A percentile compares a stretch with the other conserved stretches of the same genome.
These are phyloP conservation scores for Moesziomyces antarcticus DNA, from an alignment of 1,284 basidiomycete genomes.

Conservation along the genomic window DNA sequence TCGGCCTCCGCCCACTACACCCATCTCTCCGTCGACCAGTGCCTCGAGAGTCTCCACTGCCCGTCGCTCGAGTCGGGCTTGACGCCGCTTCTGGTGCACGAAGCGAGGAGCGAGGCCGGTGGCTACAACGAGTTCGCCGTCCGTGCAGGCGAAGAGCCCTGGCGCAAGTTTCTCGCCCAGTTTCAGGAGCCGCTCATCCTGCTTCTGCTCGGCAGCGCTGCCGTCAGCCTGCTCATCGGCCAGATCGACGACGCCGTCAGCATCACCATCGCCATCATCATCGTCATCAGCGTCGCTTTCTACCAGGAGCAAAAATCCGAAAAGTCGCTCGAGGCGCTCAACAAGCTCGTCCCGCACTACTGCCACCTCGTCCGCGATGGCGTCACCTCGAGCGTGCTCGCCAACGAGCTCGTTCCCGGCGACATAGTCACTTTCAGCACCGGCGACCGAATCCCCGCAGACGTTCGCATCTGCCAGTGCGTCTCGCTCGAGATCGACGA, in stretches of 20 bases:
- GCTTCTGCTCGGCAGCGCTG: constrained; percentile 85
- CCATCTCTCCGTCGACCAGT: constrained; percentile 43
- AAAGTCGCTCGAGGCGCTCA: constrained; percentile 91
- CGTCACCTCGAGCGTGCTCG: constrained; percentile 75
- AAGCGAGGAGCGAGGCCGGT: constrained; percentile 37
- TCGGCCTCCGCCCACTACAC: constrained; percentile 49
- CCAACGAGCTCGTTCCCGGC: constrained; percentile 93
- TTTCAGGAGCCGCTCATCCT: constrained; percentile 95
- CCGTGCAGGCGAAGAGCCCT: constrained; percentile 80
- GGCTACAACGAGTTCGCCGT: constrained; percentile 87
- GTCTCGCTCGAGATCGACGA: constrained; percentile 93
- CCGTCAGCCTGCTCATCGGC: constrained; percentile 87
- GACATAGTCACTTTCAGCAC: constrained; percentile 88
- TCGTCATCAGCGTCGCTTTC: constrained; percentile 94
- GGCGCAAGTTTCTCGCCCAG: constrained; percentile 88
- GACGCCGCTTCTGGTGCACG: constrained; percentile 28
- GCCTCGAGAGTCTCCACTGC: constrained; percentile 39
- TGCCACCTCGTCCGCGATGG: constrained; percentile 85
- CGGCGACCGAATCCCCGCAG: constrained; percentile 93
- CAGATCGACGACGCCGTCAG: constrained; percentile 93
- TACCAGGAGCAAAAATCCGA: constrained; percentile 95
- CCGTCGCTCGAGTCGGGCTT: constrained; percentile 53
- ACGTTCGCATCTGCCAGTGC: constrained; percentile 82
- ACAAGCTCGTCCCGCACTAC: constrained; percentile 95
- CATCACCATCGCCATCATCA: constrained; percentile 90